phyloP scores from a whole-genome alignment of 2,329 filamentous ascomycete genomes.

The Colletotrichum destructivum region DNA sequence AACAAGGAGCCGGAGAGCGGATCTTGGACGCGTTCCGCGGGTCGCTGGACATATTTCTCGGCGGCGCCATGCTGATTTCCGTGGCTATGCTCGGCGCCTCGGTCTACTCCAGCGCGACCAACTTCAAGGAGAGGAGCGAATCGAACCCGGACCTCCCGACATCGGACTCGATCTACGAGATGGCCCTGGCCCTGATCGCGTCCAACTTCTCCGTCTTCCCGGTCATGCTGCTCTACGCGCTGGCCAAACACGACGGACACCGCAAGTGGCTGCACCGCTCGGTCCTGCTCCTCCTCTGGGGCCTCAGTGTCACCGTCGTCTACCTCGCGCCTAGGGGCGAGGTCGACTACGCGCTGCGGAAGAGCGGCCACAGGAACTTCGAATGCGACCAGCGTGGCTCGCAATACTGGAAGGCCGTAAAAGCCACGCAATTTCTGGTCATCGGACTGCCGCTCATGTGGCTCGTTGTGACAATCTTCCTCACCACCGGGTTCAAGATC shows the following conservation, averaged over 20 bases:
- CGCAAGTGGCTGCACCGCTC: constrained; percentile 40
- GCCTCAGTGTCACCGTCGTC: constrained; percentile 30
- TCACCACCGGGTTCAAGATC: constrained; percentile 32
- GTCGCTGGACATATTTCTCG: constrained; percentile 39
- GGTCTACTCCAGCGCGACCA: constrained; percentile 18
- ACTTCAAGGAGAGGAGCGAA: constrained; percentile 12
- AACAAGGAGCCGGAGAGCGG: constrained; percentile 3
- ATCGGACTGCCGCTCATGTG: constrained; percentile 29
- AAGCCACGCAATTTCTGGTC: constrained; percentile 35
- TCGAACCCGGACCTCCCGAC: constrained; percentile 33
- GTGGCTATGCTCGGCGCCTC: constrained; percentile 40
- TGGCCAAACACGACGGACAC: constrained; percentile 37
- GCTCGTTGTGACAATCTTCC: constrained; percentile 21
- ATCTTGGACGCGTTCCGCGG: constrained; percentile 40
- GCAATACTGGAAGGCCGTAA: constrained; percentile 38
- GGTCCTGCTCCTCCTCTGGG: constrained; percentile 34
- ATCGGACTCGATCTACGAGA: constrained; percentile 27
- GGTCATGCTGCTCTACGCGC: constrained; percentile 39
- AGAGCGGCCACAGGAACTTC: constrained; percentile 34
- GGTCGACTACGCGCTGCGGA: constrained; percentile 25
- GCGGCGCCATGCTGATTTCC: constrained; percentile 36
- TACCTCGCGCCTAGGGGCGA: constrained; percentile 33
- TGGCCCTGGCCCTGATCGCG: constrained; percentile 27
- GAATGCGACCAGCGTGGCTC: constrained; percentile 39
- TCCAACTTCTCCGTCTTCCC: constrained; percentile 40